Conservation (phyloP, 345 rosid genomes). For the Syzygium oleosum region DNA sequence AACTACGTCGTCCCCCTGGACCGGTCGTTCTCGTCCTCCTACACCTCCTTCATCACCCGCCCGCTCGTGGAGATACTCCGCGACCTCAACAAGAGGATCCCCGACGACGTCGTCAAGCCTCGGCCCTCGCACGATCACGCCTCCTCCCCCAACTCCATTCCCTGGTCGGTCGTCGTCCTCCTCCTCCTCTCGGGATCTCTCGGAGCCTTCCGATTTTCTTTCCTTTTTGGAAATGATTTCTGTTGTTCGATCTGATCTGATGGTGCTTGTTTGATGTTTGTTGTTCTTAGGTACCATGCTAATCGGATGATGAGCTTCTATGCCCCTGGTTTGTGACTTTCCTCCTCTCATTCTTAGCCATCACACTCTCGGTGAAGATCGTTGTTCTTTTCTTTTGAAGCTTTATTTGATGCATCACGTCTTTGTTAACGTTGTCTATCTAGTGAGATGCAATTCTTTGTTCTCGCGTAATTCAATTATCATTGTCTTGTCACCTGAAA, state of each 20-base stretch:
- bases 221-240: not conserved
- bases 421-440: not conserved
- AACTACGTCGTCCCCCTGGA: conserved; percentile 92
- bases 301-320: conserved; percentile 98
- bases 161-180: conserved; percentile 38
- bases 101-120: conserved; percentile 61
- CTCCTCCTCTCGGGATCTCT: not conserved
- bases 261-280: not conserved
- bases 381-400: not conserved
- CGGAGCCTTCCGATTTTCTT: not conserved
- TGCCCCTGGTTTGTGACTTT: conserved; percentile 70
- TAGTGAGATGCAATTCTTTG: not conserved
- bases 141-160: conserved; percentile 40
- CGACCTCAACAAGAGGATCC: conserved; percentile 89
- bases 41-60: conserved; percentile 67
- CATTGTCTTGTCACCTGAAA: not conserved
- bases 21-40: conserved; percentile 43
- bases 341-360: not conserved
- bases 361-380: not conserved
- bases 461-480: not conserved
- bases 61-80: conserved; percentile 97
- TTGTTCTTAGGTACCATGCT: conserved; percentile 67
- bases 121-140: conserved; percentile 14
- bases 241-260: not conserved
- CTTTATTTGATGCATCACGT: not conserved